Percentiles rank a stretch among this genome's conserved stretches.
Conservation (phyloP, 2,329 filamentous ascomycete species). For the Celoporthe dispersa region DNA sequence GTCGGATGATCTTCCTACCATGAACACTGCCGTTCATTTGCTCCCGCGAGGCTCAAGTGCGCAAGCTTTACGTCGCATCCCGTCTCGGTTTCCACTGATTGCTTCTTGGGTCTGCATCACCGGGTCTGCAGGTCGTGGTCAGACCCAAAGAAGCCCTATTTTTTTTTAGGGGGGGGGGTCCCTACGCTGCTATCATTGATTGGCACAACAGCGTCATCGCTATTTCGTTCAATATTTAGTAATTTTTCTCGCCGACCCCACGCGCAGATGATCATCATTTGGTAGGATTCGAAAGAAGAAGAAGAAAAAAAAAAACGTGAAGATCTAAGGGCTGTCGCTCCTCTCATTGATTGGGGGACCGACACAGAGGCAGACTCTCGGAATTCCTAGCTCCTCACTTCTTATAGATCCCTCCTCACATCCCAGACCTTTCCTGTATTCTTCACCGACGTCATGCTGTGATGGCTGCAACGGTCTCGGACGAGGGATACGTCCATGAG, state of each 20-base stretch:
- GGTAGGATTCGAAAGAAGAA: no score
- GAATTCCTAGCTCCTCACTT: not conserved
- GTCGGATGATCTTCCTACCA: not conserved
- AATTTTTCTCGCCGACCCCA: not conserved
- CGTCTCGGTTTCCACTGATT: not conserved
- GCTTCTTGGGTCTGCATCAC: not conserved
- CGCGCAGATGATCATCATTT: not conserved
- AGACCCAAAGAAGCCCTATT: not conserved
- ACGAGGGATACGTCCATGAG: constrained; percentile 1
- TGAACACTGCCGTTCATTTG: not conserved
- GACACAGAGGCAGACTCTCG: not conserved
- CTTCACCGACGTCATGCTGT: not conserved
- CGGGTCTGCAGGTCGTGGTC: not conserved
- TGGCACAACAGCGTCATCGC: not conserved
- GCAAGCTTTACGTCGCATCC: not conserved
- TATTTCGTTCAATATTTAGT: not conserved
- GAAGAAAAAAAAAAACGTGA: not conserved
- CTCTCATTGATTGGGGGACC: not conserved
- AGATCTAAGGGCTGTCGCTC: not conserved
- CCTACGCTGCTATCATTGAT: not conserved
- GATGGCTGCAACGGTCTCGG: not conserved
- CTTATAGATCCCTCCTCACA: not conserved
- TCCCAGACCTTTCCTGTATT: not conserved
- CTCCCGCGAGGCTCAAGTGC: not conserved
- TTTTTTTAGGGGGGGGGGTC: not conserved